Base-by-base conservation (phyloP, 371 early-diverging fungal genomes). In the Mucor piriformis region DNA sequence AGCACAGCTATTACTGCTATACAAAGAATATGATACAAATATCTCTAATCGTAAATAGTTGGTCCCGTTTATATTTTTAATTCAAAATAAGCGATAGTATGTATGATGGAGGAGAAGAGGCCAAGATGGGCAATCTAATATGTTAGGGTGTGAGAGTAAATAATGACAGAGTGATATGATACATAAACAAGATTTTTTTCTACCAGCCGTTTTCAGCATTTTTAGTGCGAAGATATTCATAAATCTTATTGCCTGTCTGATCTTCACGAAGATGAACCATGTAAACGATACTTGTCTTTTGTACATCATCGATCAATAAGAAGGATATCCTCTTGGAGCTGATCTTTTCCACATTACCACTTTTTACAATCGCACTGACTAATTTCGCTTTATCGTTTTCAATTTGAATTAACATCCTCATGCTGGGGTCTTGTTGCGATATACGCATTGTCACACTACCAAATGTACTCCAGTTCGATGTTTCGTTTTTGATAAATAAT, bases 231-330 rank as follows among this genome's bases (percentile, higher is more conserved):
- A 79, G 52, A 40, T 74, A 74, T 21, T 79, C 74, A 47, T 63
- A 71, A 3, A 76, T 65, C 51, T 76, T 76, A 34, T 55, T 59
- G 6, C 73, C 68, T 23, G 71, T 74, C 24, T 70, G 62, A 21
- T 79, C 79, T 51, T 79, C 76, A 42, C 73, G 66, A 23, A 79
- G 42, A 23, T 76, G 71, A n/a, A 79, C 58, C 79, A 79, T 72
- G 33, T 79, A 79, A 3, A 79, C 74, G 47, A 74, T 63, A 38
- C 74, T 74, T 11, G 73, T 69, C 33, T 65, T 67, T 8, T 56
- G 32, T 8, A 54, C 42, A 34, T 76, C 74, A 48, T 75, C 69
- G 10, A 35, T 34, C 23, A 79, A 62, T 23, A 74, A 60, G n/a
- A 79, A 72, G 1, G 73, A 62, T 20, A 79, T 54, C 6, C 74